Base-by-base conservation (phyloP, 768 basidiomycete genomes). In the Pleurotus djamor region DNA sequence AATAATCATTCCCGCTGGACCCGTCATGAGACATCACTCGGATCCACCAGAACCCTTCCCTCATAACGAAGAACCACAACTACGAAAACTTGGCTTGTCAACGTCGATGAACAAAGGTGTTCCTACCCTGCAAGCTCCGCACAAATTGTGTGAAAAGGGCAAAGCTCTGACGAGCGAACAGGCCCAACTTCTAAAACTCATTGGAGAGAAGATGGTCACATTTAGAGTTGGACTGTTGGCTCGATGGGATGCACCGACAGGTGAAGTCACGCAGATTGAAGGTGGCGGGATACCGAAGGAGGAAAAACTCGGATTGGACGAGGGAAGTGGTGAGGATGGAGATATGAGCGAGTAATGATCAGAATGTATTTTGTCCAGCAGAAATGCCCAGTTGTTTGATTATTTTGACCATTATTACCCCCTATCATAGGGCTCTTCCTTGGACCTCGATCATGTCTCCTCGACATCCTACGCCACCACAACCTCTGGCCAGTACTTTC, bases 21-120 rank as follows among this genome's bases (percentile, higher is more conserved):
- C 96, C 17, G 85, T 98, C 57, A 83, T 95, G 87, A 83, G 85
- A 62, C 82, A 81, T 45, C 81, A 90, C 69, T 88, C 90, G 2
- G 88, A 91, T 62, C 91, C 89, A 0, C 84, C 89, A 41, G 89
- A 95, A 64, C 90, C 93, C 2, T 96, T 98, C 73, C 94, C 97
- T 38, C 95, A 98, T 72, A 95, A 94, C 66, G 94, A 98, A 77
- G 97, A 99, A 62, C 95, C 96, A 17, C 96, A 98, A 69, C 80
- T 99, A 55, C 87, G 97, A 58, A 92, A 92, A 71, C 83, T 98
- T 37, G 97, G 97, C 6, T 76, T 99, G 35, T 79, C 85, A 52
- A 98, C 96, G 14, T 83, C 79, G 34, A 83, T 99, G 81, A 84
- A 89, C 59, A 85, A 83, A 66, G 97, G 97, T 57, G 91, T 97